A percentile compares a stretch with the other conserved stretches of the same genome.
Conservation (phyloP, 768 basidiomycete species). For the Holtermanniella nyarrowii region DNA sequence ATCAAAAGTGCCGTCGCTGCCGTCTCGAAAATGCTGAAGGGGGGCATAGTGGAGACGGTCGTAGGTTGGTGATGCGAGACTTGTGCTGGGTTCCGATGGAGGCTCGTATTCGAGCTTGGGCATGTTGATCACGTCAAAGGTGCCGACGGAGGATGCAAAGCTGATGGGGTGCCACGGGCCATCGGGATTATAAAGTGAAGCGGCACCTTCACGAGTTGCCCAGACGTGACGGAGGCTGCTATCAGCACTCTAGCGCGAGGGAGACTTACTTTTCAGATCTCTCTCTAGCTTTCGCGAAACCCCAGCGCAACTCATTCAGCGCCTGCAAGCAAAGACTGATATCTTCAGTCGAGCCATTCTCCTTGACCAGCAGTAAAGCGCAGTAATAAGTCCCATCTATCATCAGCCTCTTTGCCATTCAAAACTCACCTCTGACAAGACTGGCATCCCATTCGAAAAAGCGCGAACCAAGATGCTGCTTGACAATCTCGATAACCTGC, state of each 20-base stretch:
- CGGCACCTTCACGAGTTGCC: neutral
- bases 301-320: slow-evolving; percentile 70
- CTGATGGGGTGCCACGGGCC: neutral
- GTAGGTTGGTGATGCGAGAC: no score
- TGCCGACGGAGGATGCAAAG: neutral
- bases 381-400: slow-evolving; percentile 79
- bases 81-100: no score
- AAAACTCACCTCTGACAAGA: slow-evolving; percentile 48
- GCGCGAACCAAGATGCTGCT: slow-evolving; percentile 46
- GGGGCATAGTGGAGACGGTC: no score
- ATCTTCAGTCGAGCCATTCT: slow-evolving; percentile 50
- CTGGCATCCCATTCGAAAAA: slow-evolving; percentile 81
- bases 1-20: no score
- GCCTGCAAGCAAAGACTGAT: slow-evolving; percentile 56
- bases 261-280: slow-evolving; percentile 29
- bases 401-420: neutral
- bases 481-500: slow-evolving; percentile 48
- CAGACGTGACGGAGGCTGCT: slow-evolving; percentile 21
- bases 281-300: slow-evolving; percentile 58
- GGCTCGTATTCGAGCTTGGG: no score
- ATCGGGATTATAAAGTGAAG: neutral
- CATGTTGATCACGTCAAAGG: no score
- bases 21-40: no score
- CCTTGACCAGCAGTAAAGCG: slow-evolving; percentile 59
- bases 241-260: neutral